Base-by-base conservation (phyloP, 2,329 filamentous ascomycete species). In the Daldinia sp. region DNA sequence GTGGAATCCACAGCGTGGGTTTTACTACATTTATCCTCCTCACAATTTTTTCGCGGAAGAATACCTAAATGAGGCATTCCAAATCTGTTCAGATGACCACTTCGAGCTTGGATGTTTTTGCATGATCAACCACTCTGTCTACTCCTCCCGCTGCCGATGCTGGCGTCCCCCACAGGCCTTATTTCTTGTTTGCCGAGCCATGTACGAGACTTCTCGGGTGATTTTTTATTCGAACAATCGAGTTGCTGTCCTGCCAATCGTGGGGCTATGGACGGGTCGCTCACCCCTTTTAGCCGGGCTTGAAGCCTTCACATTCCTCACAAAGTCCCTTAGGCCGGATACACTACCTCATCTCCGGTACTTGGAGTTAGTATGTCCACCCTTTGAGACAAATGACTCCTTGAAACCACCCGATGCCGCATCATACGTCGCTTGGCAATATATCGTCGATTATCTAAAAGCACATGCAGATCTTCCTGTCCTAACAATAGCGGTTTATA, bases 271-370 rank as follows among this genome's bases (percentile, higher is more conserved):
- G 46, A n/a, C n/a, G 3, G 13, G 46, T 2, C 46, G 46, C 7
- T 51, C 46, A 18, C 15, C 26, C 26, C 3, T 51, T 6, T 18
- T 51, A 18, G 46, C 46, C 18, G 46, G 46, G 6, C 15, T 51
- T 15, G 46, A 51, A 33, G 18, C 46, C 6, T 51, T 9, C 9
- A 33, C 26, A 33, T 51, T 51, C 26, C 12, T 51, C 46, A 51
- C 46, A 7, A 51, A 51, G 9, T 10, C 9, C 33, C 46, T 51
- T 4, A 33, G 5, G 15, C 46, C 46, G 3, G 26, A 51, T 51
- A 51, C 46, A 30, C 26, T 51, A 51, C 33, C 26, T 18, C 28
- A 51, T 30, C 46, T 51, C 33, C 46, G 46, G 33, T 33, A 51
- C 13, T 33, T 51, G 15, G 46, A 51, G 15, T 33, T 51, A 33